Evolutionary conservation across 768 basidiomycete genomes (phyloP), one percentile per base, ranked within the genome.

Genomic region (Suillus hirtellus): DNA sequence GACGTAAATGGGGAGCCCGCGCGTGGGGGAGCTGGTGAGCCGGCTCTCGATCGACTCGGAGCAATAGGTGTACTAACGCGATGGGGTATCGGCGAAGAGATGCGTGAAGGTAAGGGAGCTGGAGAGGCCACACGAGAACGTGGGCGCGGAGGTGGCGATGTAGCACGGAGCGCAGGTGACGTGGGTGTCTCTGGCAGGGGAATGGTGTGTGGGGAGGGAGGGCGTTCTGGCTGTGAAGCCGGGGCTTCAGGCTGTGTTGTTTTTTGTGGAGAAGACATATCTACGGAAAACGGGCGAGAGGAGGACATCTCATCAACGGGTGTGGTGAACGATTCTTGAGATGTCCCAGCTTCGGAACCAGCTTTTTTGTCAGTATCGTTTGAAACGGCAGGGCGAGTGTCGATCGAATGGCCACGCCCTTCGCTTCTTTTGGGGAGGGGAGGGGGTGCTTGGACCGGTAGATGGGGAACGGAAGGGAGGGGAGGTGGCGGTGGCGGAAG

Each of bases 391-490:
- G 65, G 35, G 31, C 47, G 55, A n/a, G 64, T 65, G 43, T 50
- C 50, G 10, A 67, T 64, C 12, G 67, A 64, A 19, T 62, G 65
- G 24, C 63, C 70, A 0, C 81, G 78, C 2, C 78, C 77, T 63
- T 77, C 76, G 47, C 73, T 84, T 55, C 85, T 76, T 64, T 75
- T 84, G 10, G 86, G 85, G 46, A 88, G 67, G 21, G 85, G 83
- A 19, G 86, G 86, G 21, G 81, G 80, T 14, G 70, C 65, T 12
- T 64, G 60, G 11, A 27, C 8, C 58, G 66, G 73, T 55, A 64
- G 60, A 58, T 74, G 66, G 14, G 66, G 72, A 10, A 62, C 65
- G 56, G 72, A 63, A 14, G 72, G 66, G 59, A 72, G 72, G 1
- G 74, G 56, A 8, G 74, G 75, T 21, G 74, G 70, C 14, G 70